These are phyloP conservation scores for Choiromyces venosus DNA, from an alignment of 495 filamentous ascomycete species.

Conservation along the genomic window DNA sequence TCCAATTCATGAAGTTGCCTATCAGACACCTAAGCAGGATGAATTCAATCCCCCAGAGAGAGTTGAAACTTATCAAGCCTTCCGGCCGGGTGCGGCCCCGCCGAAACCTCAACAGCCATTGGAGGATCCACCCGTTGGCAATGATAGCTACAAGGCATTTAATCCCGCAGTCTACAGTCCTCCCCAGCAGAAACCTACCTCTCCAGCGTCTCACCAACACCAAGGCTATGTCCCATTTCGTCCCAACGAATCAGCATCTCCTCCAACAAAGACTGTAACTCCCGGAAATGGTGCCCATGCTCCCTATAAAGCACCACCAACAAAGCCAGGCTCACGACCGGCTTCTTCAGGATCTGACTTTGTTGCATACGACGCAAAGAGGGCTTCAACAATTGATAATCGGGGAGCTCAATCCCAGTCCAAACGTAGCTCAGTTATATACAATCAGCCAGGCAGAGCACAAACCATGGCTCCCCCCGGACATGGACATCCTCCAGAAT, in stretches of 20 bases:
- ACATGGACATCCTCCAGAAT: constrained; percentile 4
- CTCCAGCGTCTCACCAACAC: background rate
- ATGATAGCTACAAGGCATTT: constrained; percentile 8
- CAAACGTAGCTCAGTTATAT: constrained; percentile 7
- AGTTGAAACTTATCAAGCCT: constrained; percentile 23
- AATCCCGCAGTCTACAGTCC: constrained; percentile 11
- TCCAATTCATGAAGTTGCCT: background rate
- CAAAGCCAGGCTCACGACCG: constrained; percentile 14
- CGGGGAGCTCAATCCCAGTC: constrained; percentile 9
- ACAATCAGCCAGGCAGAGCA: constrained; percentile 17
- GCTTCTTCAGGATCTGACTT: constrained; percentile 19
- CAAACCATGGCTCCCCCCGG: constrained; percentile 19
- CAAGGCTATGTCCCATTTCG: constrained; percentile 21
- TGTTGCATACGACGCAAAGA: constrained; percentile 25
- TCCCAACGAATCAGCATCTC: constrained; percentile 7
- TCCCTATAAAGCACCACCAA: constrained; percentile 18
- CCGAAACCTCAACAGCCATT: background rate
- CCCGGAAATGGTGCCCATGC: constrained; percentile 12
- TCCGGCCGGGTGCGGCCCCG: constrained; percentile 10
- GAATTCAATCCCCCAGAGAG: constrained; percentile 4
- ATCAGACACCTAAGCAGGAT: constrained; percentile 5
- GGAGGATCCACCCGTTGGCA: background rate
- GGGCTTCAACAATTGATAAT: constrained; percentile 20
- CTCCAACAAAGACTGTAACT: constrained; percentile 5
- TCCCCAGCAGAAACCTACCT: constrained; percentile 1